Conservation (phyloP, 179 eudicot species). For the Heliamphora pulchella region DNA sequence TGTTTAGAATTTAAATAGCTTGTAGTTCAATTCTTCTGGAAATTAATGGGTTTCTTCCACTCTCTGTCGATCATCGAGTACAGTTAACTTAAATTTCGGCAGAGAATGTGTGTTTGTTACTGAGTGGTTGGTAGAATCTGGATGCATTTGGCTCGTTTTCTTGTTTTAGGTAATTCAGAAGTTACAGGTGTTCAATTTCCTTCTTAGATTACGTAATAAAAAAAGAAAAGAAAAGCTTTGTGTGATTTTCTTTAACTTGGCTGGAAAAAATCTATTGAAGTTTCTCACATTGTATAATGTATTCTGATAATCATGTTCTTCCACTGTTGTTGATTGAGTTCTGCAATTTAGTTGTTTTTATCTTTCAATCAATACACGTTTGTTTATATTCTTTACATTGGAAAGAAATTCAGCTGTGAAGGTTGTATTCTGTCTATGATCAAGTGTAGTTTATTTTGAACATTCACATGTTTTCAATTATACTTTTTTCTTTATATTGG, state of each 20-base stretch:
- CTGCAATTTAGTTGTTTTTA: neutral
- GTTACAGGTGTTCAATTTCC: neutral
- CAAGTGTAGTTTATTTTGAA: neutral
- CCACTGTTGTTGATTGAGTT: neutral
- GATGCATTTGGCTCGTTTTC: neutral
- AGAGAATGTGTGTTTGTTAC: neutral
- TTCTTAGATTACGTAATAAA: neutral
- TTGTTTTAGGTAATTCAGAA: neutral
- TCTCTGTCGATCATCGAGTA: too few relatives aligned
- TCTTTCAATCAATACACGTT: neutral
- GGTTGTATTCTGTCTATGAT: neutral
- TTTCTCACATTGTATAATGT: neutral
- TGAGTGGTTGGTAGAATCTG: neutral
- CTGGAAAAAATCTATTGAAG: neutral
- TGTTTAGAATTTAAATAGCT: neutral
- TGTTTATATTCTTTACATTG: neutral
- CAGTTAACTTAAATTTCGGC: neutral
- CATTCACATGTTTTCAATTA: neutral
- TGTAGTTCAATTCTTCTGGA: neutral
- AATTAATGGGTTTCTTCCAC: too few relatives aligned
- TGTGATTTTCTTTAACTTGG: neutral
- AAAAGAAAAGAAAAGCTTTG: neutral
- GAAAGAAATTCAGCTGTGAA: neutral
- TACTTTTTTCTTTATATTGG: too few relatives aligned
- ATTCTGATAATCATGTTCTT: too few relatives aligned